Evolutionary conservation across 805 yeast genomes (phyloP), one percentile per base, ranked within the genome.

Genomic region (Yamadazyma takamatsuzukensis): DNA sequence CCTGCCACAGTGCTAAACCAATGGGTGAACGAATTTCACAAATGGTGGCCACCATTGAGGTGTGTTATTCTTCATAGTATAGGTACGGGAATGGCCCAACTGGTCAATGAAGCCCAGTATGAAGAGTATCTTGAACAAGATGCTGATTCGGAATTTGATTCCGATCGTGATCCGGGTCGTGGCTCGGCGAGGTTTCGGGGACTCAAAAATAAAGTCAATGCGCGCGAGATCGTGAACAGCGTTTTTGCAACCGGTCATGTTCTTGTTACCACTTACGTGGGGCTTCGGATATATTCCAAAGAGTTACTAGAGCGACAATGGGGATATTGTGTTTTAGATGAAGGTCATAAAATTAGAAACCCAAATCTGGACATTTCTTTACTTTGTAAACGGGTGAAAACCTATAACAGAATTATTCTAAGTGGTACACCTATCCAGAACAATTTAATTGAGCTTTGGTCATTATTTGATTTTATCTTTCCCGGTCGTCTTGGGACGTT

Each of bases 361-460:
- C 97, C 98, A 0, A 88, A 93, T 50, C 78, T 93, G 35, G 94
- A 80, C 33, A 83, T 93, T 5, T 82, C 97, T 0, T 61, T 93
- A 21, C 71, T 83, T 0, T 84, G 96, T 57, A 93, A 93, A 53
- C 87, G 83, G 44, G 55, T 93, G 28, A 79, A 77, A 47, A 87
- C 97, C 0, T 76, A 79, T n/a, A 80, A 93, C 54, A 66, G 98
- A 43, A 68, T 93, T 3, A 90, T 93, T 40, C 58, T 93, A 14
- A 86, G 96, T 0, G 98, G 98, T 2, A 93, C 98, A 0, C 98
- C 98, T 0, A 88, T 93, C 33, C 98, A 93, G 53, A 93, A 93
- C 57, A 93, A 93, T 47, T 62, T 93, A 37, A 76, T 80, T 13
- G 98, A 93, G 56, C 60, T 93, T 14, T 93, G 98, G 98, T 83